Base-by-base conservation (phyloP, 371 early-diverging fungal genomes). In the Mortierella sp. region DNA sequence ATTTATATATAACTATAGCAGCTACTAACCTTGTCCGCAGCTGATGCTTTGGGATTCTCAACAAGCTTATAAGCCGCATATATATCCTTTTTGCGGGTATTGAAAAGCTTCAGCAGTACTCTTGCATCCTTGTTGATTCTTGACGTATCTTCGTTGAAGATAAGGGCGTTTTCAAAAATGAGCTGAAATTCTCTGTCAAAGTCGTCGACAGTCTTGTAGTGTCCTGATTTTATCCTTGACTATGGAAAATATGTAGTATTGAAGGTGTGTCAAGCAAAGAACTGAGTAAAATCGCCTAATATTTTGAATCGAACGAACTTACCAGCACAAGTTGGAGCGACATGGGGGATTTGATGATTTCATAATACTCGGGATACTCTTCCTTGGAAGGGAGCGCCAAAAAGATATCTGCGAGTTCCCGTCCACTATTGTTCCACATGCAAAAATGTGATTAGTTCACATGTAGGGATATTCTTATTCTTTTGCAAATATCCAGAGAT, bases 351-450 rank as follows among this genome's bases (percentile, higher is more conserved):
- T 92, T 91, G 69, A 97, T 96, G 59, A 95, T 84, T 45, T 92
- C 87, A 84, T 96, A 97, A 80, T 97, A 98, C 67, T 97, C 97
- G 2, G 97, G 97, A 72, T 97, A 96, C 32, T 91, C 88, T 2
- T 87, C 86, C 71, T 86, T 86, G 11, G 92, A 92, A 5, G 97
- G 97, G 13, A 95, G 87, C 52, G 93, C 90, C 65, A 89, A 62
- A 78, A 97, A 97, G 48, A 92, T 79, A 16, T 92, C 92, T 43
- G 88, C 82, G 3, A 92, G 64, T 45, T 86, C 85, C 19, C 91
- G 91, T 15, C 90, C 94, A 24, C 86, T 85, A 50, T 8, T 11
- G 10, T n/a, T 48, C 19, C 48, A n/a, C 16, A 21, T 43, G 6
- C 9, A 43, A n/a, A 45, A 10, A 21, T 8, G 10, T 11, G 3